phyloP scores from a whole-genome alignment of 352 stramenopile genomes.

The Phytophthora pseudosyringae region DNA sequence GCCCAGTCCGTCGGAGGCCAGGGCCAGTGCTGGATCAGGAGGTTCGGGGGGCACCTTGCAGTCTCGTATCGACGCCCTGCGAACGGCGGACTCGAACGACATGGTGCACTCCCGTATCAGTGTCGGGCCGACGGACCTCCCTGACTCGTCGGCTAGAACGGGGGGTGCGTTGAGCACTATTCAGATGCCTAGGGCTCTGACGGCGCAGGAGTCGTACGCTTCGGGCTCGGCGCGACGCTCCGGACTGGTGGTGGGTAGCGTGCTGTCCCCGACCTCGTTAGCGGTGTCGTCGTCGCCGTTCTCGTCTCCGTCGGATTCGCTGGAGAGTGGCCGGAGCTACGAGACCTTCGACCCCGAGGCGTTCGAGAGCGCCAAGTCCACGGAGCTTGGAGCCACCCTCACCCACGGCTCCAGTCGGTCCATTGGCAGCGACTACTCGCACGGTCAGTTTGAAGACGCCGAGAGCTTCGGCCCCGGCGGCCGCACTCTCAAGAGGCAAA shows the following conservation, averaged over 20 bases:
- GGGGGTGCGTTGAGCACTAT: conserved; percentile 2
- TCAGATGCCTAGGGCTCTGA: conserved; percentile 27
- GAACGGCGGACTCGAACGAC: conserved; percentile 47
- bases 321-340: conserved; percentile 25
- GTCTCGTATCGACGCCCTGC: conserved; percentile 66
- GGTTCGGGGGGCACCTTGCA: conserved; percentile 47
- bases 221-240: conserved; percentile 34
- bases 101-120: conserved; percentile 66
- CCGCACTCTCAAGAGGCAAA: conserved; percentile 16
- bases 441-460: conserved; percentile 59
- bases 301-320: conserved; percentile 24
- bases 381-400: conserved; percentile 16
- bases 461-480: conserved; percentile 22
- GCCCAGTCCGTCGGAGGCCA: conserved; percentile 25
- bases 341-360: conserved; percentile 46
- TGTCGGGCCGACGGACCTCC: conserved; percentile 24
- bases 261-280: conserved; percentile 48
- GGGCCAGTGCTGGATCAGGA: conserved; percentile 22
- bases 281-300: conserved; percentile 24
- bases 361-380: conserved; percentile 47
- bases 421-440: conserved; percentile 40
- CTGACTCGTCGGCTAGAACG: conserved; percentile 5
- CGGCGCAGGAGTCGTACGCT: conserved; percentile 32
- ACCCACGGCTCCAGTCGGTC: conserved; percentile 34
- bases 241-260: conserved; percentile 41